Evolutionary conservation across 768 basidiomycete species (phyloP).

Genomic region (Amanita polypyramis): DNA sequence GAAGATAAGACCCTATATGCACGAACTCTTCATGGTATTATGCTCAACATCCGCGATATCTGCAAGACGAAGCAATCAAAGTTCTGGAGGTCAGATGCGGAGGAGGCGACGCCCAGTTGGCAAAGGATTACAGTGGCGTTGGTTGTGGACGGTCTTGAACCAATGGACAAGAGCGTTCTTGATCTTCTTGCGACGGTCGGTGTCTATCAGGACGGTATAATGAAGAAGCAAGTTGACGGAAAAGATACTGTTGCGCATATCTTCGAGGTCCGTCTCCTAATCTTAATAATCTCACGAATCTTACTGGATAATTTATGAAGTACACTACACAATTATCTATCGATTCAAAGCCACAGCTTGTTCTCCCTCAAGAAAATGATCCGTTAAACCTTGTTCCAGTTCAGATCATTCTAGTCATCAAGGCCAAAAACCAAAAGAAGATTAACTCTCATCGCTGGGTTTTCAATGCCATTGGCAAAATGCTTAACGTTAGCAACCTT

Average conservation of each 20-base stretch:
- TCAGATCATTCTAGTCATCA: constrained; percentile 83
- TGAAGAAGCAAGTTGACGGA: constrained; percentile 86
- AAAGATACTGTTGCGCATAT: constrained; percentile 91
- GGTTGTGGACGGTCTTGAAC: constrained; percentile 85
- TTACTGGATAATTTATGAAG: constrained; percentile 25
- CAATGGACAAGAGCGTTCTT: constrained; percentile 92
- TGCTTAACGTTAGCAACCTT: constrained; percentile 45
- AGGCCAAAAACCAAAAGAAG: constrained; percentile 93
- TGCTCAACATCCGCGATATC: constrained; percentile 97
- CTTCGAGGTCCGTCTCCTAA: constrained; percentile 57
- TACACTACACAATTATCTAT: constrained; percentile 96
- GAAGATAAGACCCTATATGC: constrained; percentile 90
- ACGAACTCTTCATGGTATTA: constrained; percentile 88
- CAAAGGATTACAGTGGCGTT: constrained; percentile 85
- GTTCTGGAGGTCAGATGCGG: constrained; percentile 76
- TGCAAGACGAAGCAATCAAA: constrained; percentile 94
- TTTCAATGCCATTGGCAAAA: constrained; percentile 86
- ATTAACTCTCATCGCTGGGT: constrained; percentile 95
- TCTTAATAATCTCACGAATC: neutral
- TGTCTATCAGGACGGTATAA: constrained; percentile 90
- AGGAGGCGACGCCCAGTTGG: constrained; percentile 82
- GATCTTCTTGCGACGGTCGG: constrained; percentile 85
- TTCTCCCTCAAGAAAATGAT: constrained; percentile 83
- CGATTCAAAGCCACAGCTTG: constrained; percentile 81
- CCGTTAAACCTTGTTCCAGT: constrained; percentile 90